Conservation (phyloP, 139 green algal genomes). For the Chlamydomonas sp. region DNA sequence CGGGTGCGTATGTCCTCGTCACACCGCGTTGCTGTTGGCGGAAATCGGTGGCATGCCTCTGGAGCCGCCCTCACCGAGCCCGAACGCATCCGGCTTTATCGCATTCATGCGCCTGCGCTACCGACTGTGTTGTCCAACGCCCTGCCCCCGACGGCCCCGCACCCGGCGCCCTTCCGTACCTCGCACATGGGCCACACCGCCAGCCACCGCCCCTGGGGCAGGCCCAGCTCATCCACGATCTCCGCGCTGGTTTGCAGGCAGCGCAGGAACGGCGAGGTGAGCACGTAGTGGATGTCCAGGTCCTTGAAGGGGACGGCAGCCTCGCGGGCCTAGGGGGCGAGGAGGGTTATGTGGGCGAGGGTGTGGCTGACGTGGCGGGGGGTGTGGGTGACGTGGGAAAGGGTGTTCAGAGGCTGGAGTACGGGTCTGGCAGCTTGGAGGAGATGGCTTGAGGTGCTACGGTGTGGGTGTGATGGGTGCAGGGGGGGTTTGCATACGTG, state of each 20-base stretch:
- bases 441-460: background rate
- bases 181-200: slow-evolving; percentile 60
- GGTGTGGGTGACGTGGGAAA: background rate
- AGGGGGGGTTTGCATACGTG: too few relatives aligned
- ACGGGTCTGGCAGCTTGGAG: background rate
- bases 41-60: background rate
- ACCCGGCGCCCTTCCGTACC: slow-evolving; percentile 30
- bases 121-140: background rate
- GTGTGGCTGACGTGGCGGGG: background rate
- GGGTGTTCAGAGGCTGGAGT: background rate
- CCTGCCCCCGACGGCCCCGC: background rate
- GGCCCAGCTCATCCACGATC: slow-evolving; percentile 39
- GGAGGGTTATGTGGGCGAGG: background rate
- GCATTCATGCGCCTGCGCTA: too few relatives aligned
- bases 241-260: slow-evolving; percentile 63
- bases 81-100: too few relatives aligned
- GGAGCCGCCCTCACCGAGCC: too few relatives aligned
- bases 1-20: too few relatives aligned
- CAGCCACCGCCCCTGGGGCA: slow-evolving; percentile 54
- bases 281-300: slow-evolving; percentile 40
- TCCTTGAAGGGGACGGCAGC: slow-evolving; percentile 11
- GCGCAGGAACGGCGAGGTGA: slow-evolving; percentile 56
- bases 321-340: slow-evolving; percentile 29
- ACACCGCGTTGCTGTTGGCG: too few relatives aligned
- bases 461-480: background rate